Evolutionary conservation across 2,329 filamentous ascomycete genomes (phyloP), one percentile per base, ranked within the genome.

Genomic region (Bipolaris oryzae): DNA sequence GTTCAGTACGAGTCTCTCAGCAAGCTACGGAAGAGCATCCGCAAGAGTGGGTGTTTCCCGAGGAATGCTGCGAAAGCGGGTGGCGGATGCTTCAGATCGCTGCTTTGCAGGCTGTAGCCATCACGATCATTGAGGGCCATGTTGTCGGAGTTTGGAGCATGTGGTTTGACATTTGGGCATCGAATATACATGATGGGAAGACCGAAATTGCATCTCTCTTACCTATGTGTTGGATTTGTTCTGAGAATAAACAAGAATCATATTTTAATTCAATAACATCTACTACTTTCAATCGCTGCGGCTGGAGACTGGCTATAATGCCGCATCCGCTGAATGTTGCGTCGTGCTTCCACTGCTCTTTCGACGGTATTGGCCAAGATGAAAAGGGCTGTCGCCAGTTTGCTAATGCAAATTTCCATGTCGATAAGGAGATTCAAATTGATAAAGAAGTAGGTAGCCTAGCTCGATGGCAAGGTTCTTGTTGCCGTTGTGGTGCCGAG

Each of bases 61-160:
- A 63, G 50, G 28, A 43, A 57, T 5, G 55, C 45, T 11, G 69
- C 71, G 1, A 73, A 73, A 55, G 44, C 61, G 5, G 50, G 54
- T 34, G 62, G 65, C 16, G 65, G 68, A 0, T 68, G 68, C 50
- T 59, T 71, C 37, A 63, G 50, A 11, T 50, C 58, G 7, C 20
- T 70, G 3, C 52, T 70, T 34, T 43, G 25, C 6, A 53, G 58
- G 6, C 23, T 57, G 38, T 53, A 48, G n/a, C n/a, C 7, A n/a
- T 18, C 18, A 28, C 9, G 13, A 18, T 15, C 4, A n/a, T 15
- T 37, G 11, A 25, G 15, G 28, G 11, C 28, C 9, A 25, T 15
- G 4, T 37, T 15, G 2, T 37, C 7, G 45, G 9, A 23, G 45
- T 28, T 28, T 11, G 34, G 34, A 25, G 20, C 13, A 38, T 28